Conservation (phyloP, 2,329 filamentous ascomycete species). For the Neospermospora avenae region DNA sequence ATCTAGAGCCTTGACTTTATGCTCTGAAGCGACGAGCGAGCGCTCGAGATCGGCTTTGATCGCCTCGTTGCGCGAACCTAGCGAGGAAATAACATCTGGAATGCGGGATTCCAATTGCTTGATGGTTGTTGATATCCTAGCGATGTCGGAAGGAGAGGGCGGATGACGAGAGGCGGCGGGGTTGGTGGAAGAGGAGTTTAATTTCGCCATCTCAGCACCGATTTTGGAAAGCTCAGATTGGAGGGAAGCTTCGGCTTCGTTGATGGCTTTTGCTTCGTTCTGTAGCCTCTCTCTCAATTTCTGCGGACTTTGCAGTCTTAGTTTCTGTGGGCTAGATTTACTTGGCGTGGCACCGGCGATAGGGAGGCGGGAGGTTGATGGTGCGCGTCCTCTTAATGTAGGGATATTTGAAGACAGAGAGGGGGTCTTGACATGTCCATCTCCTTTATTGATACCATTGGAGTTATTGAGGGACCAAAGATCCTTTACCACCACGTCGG, state of each 20-base stretch:
- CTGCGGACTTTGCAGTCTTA: constrained; percentile 68
- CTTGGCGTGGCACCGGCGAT: constrained; percentile 14
- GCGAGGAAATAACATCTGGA: constrained; percentile 54
- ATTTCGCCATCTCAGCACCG: constrained; percentile 69
- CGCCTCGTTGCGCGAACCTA: constrained; percentile 57
- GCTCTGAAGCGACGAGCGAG: constrained; percentile 70
- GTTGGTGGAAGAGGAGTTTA: constrained; percentile 40
- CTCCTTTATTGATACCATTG: constrained; percentile 19
- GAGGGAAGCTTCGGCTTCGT: constrained; percentile 65
- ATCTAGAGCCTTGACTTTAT: constrained; percentile 77
- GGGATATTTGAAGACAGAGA: constrained; percentile 36
- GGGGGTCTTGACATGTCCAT: constrained; percentile 28
- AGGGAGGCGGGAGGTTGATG: constrained; percentile 22
- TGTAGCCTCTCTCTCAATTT: constrained; percentile 83
- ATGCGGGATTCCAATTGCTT: constrained; percentile 66
- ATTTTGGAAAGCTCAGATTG: constrained; percentile 77
- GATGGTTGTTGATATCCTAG: constrained; percentile 55
- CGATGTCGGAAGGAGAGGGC: constrained; percentile 30
- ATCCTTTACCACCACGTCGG: constrained; percentile 30
- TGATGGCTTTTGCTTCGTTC: constrained; percentile 72
- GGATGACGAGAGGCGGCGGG: constrained; percentile 4
- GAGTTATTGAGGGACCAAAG: constrained; percentile 23
- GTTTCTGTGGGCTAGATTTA: constrained; percentile 38
- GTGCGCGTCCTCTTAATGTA: constrained; percentile 22
- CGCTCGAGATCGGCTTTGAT: constrained; percentile 70